Evolutionary conservation across 2,329 filamentous ascomycete species (phyloP), one percentile per base, ranked within the genome.

Genomic region (Fusarium fracticaudum): DNA sequence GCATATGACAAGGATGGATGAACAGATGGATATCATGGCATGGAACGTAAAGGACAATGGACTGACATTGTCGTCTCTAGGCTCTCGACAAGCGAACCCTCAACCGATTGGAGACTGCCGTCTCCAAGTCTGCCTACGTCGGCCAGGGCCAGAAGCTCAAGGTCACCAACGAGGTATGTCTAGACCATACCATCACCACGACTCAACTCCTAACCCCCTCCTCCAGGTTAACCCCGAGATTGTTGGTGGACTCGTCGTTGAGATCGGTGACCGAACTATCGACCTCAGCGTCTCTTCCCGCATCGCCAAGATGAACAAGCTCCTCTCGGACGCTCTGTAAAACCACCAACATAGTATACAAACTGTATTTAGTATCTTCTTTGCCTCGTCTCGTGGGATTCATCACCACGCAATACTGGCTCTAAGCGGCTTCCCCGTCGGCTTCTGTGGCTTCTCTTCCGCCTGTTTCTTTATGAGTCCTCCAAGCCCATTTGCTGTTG

Each of bases 261-360:
- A 98, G 88, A 93, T 98, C 79, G 96, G 95, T 81, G 96, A 98
- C 90, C 93, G 96, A 83, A 98, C 96, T 84, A 98, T 99, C 83
- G 96, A 99, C 87, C 93, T 98, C 79, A 96, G 93, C 86, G 95
- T 99, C 81, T 96, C 96, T 57, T 89, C 93, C 84, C 97, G 96
- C 90, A 93, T 99, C 86, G 90, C 94, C 84, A 97, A 95, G 91
- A 94, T 99, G 91, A 99, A 99, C 94, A 99, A 98, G 93, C 92
- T 98, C 84, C 93, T 99, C 83, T 95, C 90, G 79, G 96, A 99
- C 87, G 90, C 93, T 85, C 89, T 99, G 93, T 99, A 98, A 94
- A 95, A 75, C 62, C 67, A 74, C 50, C 65, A 60, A 45, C 58
- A 64, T 74, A 77, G 67, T 76, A 72, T 74, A 79, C 62, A 65